Evolutionary conservation across 148 eudicot genomes (phyloP), one percentile per base, ranked within the genome.

Genomic region (Oxyria digyna): DNA sequence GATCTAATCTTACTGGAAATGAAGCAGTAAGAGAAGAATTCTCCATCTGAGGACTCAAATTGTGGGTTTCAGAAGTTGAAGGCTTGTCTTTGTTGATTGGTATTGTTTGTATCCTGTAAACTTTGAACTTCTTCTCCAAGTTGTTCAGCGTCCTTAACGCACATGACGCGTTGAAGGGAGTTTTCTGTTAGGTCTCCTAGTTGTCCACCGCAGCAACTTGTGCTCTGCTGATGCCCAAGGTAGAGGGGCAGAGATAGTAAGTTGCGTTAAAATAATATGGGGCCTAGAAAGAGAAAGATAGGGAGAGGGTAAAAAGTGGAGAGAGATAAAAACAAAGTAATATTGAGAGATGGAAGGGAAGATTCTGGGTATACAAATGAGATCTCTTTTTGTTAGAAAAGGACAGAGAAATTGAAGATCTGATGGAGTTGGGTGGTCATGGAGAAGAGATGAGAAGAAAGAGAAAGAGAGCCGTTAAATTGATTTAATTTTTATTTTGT

Each of bases 121-220:
- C 74, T 75, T 18, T 76, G 80, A 72, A 76, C 73, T 73, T 79
- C 76, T 24, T 81, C 81, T 23, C 57, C 70, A 68, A 72, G 79
- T 76, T 78, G 80, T 67, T 85, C 93, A 20, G 81, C 73, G 68
- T 81, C 88, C 73, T 85, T 85, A 42, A 81, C 69, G 64, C 87
- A 81, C 90, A 86, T 88, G 74, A 62, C 74, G 62, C 69, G 55
- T 23, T 37, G 14, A 66, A 32, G 26, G 66, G 64, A 18, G 40
- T 54, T 69, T 43, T 67, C 69, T 67, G 24, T 41, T 69, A 67
- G 35, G 26, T 69, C 23, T 66, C 54, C 55, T 38, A 57, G 63
- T 66, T 73, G 72, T 77, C n/a, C 42, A 35, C 31, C 71, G 4
- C 38, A 69, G 76, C 80, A 73, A 71, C 65, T 69, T 79, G 77